These are phyloP conservation scores for Phytopythium cucurbitacearum DNA, from an alignment of 352 stramenopile species.

Conservation along the genomic window DNA sequence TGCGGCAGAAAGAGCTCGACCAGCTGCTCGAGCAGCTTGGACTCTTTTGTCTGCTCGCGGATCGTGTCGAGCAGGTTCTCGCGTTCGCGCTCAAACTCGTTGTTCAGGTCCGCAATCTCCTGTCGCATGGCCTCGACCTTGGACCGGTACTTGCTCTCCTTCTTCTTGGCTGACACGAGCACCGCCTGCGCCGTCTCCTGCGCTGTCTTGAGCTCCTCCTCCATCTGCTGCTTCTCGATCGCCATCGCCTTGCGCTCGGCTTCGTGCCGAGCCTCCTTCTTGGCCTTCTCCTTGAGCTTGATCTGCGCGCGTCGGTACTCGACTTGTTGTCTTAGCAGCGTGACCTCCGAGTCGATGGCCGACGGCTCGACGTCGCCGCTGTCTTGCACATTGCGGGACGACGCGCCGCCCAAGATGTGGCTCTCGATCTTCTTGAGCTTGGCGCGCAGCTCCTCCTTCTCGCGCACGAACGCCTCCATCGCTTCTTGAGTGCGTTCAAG, in stretches of 20 bases:
- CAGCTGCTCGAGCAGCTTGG: conserved; percentile 86
- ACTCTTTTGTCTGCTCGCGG: conserved; percentile 86
- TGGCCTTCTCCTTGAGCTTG: conserved; percentile 74
- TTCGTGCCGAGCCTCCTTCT: conserved; percentile 61
- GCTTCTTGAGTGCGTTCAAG: conserved; percentile 64
- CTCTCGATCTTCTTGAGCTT: conserved; percentile 82
- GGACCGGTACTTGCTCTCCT: conserved; percentile 55
- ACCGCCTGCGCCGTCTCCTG: conserved; percentile 63
- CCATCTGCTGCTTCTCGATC: conserved; percentile 69
- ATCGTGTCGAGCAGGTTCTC: conserved; percentile 85
- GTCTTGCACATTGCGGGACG: conserved; percentile 6
- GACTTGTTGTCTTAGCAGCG: conserved; percentile 78
- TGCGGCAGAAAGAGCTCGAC: conserved; percentile 79
- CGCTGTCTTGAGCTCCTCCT: conserved; percentile 66
- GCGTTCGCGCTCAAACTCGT: conserved; percentile 83
- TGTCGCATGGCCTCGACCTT: conserved; percentile 76
- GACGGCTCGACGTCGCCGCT: conserved; percentile 1
- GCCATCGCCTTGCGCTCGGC: conserved; percentile 48
- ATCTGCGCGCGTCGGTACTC: conserved; percentile 73
- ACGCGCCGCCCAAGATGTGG: conserved; percentile 59
- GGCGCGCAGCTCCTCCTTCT: conserved; percentile 53
- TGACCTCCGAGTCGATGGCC: conserved; percentile 56
- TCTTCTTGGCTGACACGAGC: conserved; percentile 51
- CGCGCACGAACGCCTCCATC: conserved; percentile 56
- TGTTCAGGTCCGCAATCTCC: conserved; percentile 81